These are phyloP conservation scores for Rhizopogon vesiculosus DNA, from an alignment of 768 basidiomycete species.

Conservation along the genomic window DNA sequence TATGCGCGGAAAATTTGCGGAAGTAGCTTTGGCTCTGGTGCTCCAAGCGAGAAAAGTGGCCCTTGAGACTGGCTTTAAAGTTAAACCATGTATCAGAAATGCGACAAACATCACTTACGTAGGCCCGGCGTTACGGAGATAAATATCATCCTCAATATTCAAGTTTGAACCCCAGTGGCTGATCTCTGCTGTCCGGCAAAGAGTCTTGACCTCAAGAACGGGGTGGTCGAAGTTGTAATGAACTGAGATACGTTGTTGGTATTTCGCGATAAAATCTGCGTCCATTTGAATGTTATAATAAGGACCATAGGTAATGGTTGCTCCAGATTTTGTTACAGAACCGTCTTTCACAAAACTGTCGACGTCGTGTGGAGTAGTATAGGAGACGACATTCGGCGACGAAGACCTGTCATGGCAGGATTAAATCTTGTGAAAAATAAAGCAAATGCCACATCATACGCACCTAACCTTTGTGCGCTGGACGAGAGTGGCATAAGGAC, in stretches of 20 bases:
- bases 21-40: constrained; percentile 76
- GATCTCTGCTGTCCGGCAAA: constrained; percentile 80
- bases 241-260: constrained; percentile 64
- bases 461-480: constrained; percentile 89
- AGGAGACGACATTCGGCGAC: constrained; percentile 64
- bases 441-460: constrained; percentile 18
- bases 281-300: constrained; percentile 73
- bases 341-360: constrained; percentile 57
- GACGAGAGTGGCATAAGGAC: constrained; percentile 75
- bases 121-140: constrained; percentile 87
- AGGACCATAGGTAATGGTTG: constrained; percentile 86
- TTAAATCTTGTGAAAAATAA: constrained; percentile 2
- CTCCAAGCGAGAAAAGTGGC: constrained; percentile 90
- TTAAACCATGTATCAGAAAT: constrained; percentile 3
- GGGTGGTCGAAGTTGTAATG: constrained; percentile 86
- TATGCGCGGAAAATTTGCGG: constrained; percentile 60
- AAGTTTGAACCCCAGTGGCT: constrained; percentile 97
- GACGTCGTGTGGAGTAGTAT: constrained; percentile 60
- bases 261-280: constrained; percentile 49
- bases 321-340: constrained; percentile 66
- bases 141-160: constrained; percentile 86
- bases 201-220: constrained; percentile 66
- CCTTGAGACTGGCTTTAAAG: constrained; percentile 65
- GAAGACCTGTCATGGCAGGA: constrained; percentile 47
- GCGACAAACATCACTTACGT: constrained; percentile 46